Conservation (phyloP, 768 basidiomycete species). For the Hygrophorus russula region DNA sequence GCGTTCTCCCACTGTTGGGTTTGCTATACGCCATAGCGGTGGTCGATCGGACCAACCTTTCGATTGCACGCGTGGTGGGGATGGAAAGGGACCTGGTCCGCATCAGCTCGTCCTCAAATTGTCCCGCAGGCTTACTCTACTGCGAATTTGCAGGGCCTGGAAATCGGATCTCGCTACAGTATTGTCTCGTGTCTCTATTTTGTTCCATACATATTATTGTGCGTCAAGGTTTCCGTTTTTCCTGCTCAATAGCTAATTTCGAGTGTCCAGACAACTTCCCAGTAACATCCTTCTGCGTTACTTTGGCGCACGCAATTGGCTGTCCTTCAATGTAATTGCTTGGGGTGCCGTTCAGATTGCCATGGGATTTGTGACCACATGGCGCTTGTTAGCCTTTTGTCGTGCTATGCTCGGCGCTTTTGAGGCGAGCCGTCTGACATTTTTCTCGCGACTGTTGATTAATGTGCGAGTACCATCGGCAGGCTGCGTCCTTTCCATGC, state of each 20-base stretch:
- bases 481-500: slow-evolving; percentile 43
- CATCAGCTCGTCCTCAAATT: not conserved
- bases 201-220: slow-evolving; percentile 37
- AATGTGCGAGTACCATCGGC: not conserved
- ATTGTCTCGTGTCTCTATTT: slow-evolving; percentile 35
- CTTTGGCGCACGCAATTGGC: slow-evolving; percentile 29
- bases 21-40: slow-evolving; percentile 26
- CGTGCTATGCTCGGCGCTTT: slow-evolving; percentile 30
- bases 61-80: slow-evolving; percentile 28
- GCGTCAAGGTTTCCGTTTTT: slow-evolving; percentile 9
- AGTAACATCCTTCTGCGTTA: slow-evolving; percentile 32
- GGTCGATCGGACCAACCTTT: slow-evolving; percentile 31
- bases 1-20: slow-evolving; percentile 28
- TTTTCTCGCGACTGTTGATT: not conserved
- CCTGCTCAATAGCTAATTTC: not conserved
- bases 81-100: slow-evolving; percentile 29
- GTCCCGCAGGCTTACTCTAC: not conserved
- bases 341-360: slow-evolving; percentile 34
- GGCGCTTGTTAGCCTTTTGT: slow-evolving; percentile 28
- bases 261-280: slow-evolving; percentile 26
- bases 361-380: slow-evolving; percentile 36
- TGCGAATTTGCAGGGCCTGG: slow-evolving; percentile 20
- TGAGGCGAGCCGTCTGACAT: slow-evolving; percentile 20
- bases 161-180: slow-evolving; percentile 30
- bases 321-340: slow-evolving; percentile 29